Base-by-base conservation (phyloP, 345 rosid genomes). In the Moricandia arvensis region DNA sequence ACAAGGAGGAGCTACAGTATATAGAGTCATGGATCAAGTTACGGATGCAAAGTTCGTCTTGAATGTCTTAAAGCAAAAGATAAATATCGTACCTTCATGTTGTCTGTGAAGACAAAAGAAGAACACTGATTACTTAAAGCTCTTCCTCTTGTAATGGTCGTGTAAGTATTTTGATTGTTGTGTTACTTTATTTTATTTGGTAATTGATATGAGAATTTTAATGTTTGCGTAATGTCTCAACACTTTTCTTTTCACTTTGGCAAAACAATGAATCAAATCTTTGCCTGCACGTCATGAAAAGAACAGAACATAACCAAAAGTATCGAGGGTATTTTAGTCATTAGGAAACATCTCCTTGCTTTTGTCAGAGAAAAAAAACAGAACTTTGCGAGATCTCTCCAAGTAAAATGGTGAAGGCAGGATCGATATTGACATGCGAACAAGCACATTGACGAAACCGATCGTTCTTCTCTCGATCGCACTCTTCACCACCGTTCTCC, bases 401-500 rank as follows among this genome's bases (percentile, higher is more conserved):
- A 0, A 18, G 12, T 24, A 34, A 21, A 67, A 78, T 72, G 77
- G 81, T 72, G 59, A 72, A 67, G 74, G 65, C 45, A 8, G 45
- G 18, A 59, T 59, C 64, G 24, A 59, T 31, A 59, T 31, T 59
- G 64, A 59, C 24, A 78, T 78, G 81, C 81, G 77, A 78, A 29
- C 51, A 60, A 78, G 49, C 63, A 16, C 26, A 53, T 0, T 61
- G 49, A 72, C 13, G 59, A 78, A 68, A 4, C 68, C 70, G 70
- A 71, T 61, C 30, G 45, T 76, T 72, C 71, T 80, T 61, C 63
- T 80, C 67, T 13, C 63, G 69, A 61, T 68, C 59, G 18, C 73
- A 59, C 69, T 72, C 13, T 10, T 67, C 21, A 63, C 75, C 82
- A 80, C 87, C 49, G 30, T 83, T 10, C 5, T 77, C n/a, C 41